phyloP scores from a whole-genome alignment of 208 protist species.

The Ichthyophonus hoferi region DNA sequence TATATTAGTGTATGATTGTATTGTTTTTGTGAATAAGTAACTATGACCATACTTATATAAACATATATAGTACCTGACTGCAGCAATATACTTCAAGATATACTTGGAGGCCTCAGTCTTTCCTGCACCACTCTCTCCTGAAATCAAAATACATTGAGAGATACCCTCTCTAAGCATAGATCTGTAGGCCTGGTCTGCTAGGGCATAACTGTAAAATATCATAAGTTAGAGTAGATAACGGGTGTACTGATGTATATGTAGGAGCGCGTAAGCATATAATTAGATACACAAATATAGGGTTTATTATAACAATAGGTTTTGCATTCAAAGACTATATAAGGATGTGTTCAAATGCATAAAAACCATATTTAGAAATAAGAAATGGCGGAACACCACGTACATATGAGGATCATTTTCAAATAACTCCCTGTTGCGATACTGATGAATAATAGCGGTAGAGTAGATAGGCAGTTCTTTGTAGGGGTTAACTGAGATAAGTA shows the following conservation, averaged over 20 bases:
- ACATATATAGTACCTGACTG: conserved; percentile 64
- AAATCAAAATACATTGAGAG: conserved; percentile 46
- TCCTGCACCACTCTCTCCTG: conserved; percentile 48
- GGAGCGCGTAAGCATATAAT: no score
- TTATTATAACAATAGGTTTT: no score
- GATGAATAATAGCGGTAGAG: background rate
- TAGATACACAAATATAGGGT: no score
- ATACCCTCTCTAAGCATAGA: background rate
- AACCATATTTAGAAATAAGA: no score
- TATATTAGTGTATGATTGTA: no score
- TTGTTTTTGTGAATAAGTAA: no score
- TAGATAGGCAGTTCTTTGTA: conserved; percentile 3
- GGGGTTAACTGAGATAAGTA: conserved; percentile 1
- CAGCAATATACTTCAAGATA: conserved; percentile 62
- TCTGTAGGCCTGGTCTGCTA: conserved; percentile 40
- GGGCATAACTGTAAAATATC: conserved; percentile 40
- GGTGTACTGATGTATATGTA: no score
- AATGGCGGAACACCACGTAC: background rate
- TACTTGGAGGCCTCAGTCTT: conserved; percentile 61
- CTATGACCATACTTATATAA: no score
- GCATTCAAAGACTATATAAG: no score
- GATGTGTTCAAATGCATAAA: no score
- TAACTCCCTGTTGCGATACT: background rate
- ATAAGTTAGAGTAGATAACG: no score
- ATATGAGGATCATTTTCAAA: conserved; percentile 3